Evolutionary conservation across 805 yeast species (phyloP), one percentile per base, ranked within the genome.

Genomic region (Nakazawaea populi): DNA sequence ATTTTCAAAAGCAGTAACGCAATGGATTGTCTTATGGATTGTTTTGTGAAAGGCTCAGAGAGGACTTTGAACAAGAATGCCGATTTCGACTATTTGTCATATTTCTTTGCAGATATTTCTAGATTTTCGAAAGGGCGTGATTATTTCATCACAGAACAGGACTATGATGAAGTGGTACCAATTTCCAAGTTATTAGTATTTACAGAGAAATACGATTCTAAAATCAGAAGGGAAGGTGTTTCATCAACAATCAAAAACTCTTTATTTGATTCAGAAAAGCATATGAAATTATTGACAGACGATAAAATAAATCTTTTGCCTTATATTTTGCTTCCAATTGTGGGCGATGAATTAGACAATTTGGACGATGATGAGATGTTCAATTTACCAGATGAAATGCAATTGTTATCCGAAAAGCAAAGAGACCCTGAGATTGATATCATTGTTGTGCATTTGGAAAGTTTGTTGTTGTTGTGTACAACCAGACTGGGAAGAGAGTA

Each of bases 221-320:
- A 80, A 59, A 80, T 81, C 29, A 82, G 98, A 70, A 79, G 98
- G 68, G 91, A 87, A 63, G 97, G 96, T 61, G 91, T 89, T 38
- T 95, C 96, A 1, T 86, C 96, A 5, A 87, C 97, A 1, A 87
- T 94, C 58, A 92, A 94, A 65, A 92, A 92, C 67, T 79, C 92
- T 0, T 70, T 92, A 46, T 92, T 92, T 61, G 96, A 91, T 62
- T 73, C 87, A 1, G 79, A 82, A 40, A 67, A 79, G 36, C 98
- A 92, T 63, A 68, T 68, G 58, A 65, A 63, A 28, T 70, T 92
- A 42, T 65, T 89, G 40, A 72, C 71, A 4, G 85, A 87, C 59
- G 80, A 75, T 37, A 68, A 74, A 7, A 82, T 89, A 52, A 89
- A 91, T 58, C 59, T 92, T 38, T 74, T 94, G 60, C 96, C 96